These are phyloP conservation scores for Nemophila menziesii DNA, from an alignment of 257 asterid genomes.

Conservation along the genomic window DNA sequence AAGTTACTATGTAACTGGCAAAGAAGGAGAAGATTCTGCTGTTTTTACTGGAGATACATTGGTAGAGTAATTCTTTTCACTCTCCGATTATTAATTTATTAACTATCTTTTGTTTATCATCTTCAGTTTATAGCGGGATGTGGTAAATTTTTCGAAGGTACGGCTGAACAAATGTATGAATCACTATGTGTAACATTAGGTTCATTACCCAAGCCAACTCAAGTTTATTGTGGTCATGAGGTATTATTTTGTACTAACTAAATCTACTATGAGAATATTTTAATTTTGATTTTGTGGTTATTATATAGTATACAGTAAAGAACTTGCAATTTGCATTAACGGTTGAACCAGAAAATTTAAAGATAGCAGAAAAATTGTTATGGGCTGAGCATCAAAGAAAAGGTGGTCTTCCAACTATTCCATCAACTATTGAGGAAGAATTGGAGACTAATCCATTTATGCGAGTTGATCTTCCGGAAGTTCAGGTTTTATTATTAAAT, in stretches of 20 bases:
- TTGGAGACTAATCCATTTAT: conserved; percentile 82
- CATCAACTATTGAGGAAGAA: conserved; percentile 88
- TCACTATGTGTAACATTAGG: conserved; percentile 74
- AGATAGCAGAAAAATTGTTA: conserved; percentile 25
- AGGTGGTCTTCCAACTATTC: conserved; percentile 65
- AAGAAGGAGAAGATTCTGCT: conserved; percentile 71
- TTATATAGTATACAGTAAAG: conserved; percentile 41
- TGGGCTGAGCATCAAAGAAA: conserved; percentile 27
- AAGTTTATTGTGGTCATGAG: conserved; percentile 93
- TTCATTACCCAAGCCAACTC: conserved; percentile 87
- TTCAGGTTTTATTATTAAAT: conserved; percentile 45
- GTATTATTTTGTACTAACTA: conserved; percentile 18
- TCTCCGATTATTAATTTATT: background rate
- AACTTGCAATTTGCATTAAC: conserved; percentile 75
- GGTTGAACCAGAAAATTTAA: conserved; percentile 70
- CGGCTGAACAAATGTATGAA: conserved; percentile 90
- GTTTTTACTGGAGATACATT: conserved; percentile 95
- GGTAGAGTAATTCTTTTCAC: conserved; percentile 38
- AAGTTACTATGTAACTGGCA: conserved; percentile 79
- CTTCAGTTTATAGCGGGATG: conserved; percentile 83
- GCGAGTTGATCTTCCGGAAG: conserved; percentile 76
- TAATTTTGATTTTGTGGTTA: conserved; percentile 1
- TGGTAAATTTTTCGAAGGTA: conserved; percentile 92
- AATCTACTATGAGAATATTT: background rate
- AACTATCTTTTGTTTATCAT: conserved; percentile 1